These are phyloP conservation scores for Kwoniella botswanensis DNA, from an alignment of 768 basidiomycete genomes.

Conservation along the genomic window DNA sequence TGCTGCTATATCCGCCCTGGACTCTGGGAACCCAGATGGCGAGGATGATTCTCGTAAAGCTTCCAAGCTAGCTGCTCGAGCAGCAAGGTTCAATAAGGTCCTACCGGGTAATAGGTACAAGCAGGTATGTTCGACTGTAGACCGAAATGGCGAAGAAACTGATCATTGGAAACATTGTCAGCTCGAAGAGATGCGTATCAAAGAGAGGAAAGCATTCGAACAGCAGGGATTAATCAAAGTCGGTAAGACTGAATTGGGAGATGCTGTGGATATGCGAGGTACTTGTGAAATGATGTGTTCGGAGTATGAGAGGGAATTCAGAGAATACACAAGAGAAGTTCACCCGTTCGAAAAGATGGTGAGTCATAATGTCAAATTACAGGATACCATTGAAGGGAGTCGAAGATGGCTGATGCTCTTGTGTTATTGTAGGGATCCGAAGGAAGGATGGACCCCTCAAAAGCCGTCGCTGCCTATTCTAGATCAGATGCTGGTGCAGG, in stretches of 20 bases:
- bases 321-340: constrained; percentile 86
- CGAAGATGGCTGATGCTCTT: too few relatives aligned
- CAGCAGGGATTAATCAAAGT: constrained; percentile 86
- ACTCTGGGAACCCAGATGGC: constrained; percentile 36
- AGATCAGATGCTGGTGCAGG: constrained; percentile 82
- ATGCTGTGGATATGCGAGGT: constrained; percentile 90
- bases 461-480: constrained; percentile 93
- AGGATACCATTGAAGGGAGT: too few relatives aligned
- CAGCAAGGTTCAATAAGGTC: constrained; percentile 57
- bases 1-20: constrained; percentile 27
- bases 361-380: background rate
- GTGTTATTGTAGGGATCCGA: constrained; percentile 65
- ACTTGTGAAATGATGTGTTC: constrained; percentile 96
- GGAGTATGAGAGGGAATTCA: constrained; percentile 85
- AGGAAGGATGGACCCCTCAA: constrained; percentile 79
- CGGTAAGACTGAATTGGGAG: constrained; percentile 78
- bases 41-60: constrained; percentile 42
- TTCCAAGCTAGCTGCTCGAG: constrained; percentile 42
- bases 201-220: constrained; percentile 63
- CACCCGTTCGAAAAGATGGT: constrained; percentile 59
- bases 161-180: too few relatives aligned
- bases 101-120: constrained; percentile 60
- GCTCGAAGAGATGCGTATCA: constrained; percentile 58
- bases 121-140: constrained; percentile 58
- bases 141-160: too few relatives aligned